A percentile compares a stretch with the other conserved stretches of the same genome.
phyloP scores from a whole-genome alignment of 2,329 filamentous ascomycete genomes.

The Kalmusia sp. region DNA sequence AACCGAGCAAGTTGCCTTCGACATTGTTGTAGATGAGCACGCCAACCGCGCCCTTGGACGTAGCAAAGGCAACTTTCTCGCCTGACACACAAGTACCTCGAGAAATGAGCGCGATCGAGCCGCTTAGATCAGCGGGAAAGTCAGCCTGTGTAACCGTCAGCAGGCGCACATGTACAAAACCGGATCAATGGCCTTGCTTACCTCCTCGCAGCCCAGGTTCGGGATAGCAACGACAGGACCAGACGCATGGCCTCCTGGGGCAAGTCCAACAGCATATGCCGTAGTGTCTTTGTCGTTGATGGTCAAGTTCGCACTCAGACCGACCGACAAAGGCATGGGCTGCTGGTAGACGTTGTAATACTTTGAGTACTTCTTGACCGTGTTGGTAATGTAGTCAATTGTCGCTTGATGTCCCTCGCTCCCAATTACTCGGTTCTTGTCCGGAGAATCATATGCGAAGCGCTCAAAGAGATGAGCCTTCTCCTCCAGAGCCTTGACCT shows the following conservation, averaged over 20 bases:
- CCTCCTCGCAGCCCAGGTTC: slow-evolving; percentile 44
- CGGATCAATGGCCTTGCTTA: slow-evolving; percentile 16
- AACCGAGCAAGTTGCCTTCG: slow-evolving; percentile 58
- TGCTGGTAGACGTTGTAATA: slow-evolving; percentile 48
- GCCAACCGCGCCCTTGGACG: slow-evolving; percentile 64
- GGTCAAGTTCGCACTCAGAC: slow-evolving; percentile 35
- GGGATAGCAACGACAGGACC: slow-evolving; percentile 40
- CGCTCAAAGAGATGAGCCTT: slow-evolving; percentile 44
- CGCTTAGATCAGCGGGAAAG: slow-evolving; percentile 65
- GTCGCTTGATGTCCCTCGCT: slow-evolving; percentile 49
- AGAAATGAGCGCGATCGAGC: slow-evolving; percentile 73
- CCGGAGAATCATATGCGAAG: slow-evolving; percentile 48
- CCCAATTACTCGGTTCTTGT: slow-evolving; percentile 51
- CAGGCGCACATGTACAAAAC: background rate
- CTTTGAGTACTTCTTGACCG: slow-evolving; percentile 37
- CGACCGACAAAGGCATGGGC: slow-evolving; percentile 30
- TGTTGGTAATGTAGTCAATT: slow-evolving; percentile 45
- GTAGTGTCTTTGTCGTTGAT: slow-evolving; percentile 37
- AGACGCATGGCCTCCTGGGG: slow-evolving; percentile 38
- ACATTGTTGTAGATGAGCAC: slow-evolving; percentile 77
- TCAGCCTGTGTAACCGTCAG: slow-evolving; percentile 53
- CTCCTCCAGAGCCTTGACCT: slow-evolving; percentile 33
- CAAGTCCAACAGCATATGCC: slow-evolving; percentile 35
- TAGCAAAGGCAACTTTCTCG: slow-evolving; percentile 70
- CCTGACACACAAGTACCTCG: slow-evolving; percentile 77